phyloP scores from a whole-genome alignment of 148 eudicot species.

The Euryodendron excelsum region DNA sequence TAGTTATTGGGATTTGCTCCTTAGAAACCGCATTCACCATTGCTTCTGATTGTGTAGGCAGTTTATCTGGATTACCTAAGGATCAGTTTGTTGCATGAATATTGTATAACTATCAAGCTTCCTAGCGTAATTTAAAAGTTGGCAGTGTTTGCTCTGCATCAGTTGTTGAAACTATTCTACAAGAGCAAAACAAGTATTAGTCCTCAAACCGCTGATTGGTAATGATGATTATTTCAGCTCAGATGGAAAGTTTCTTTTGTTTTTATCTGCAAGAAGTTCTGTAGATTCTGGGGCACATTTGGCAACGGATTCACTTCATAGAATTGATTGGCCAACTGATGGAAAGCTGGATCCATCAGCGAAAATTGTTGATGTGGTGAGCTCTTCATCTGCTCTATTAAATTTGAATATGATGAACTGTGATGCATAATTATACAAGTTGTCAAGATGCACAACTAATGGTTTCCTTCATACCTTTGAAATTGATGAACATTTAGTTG shows the following conservation, averaged over 20 bases:
- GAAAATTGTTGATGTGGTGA: constrained; percentile 61
- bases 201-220: neutral
- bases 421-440: neutral
- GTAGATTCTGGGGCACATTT: constrained; percentile 83
- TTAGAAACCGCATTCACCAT: neutral
- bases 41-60: neutral
- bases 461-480: neutral
- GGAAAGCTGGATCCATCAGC: constrained; percentile 37
- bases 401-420: constrained; percentile 27
- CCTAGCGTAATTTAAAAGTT: neutral
- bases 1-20: neutral
- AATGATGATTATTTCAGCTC: constrained; percentile 52
- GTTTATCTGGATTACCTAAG: neutral
- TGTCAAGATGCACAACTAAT: neutral
- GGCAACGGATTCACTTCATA: constrained; percentile 79
- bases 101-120: neutral
- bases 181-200: neutral
- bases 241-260: constrained; percentile 71
- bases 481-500: neutral
- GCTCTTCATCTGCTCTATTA: constrained; percentile 12
- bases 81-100: neutral
- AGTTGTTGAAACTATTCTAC: neutral
- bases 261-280: constrained; percentile 77
- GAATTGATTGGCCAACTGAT: constrained; percentile 72
- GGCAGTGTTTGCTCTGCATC: neutral